Conservation (phyloP, 2,329 filamentous ascomycete species). For the Ceratocystis papillata region DNA sequence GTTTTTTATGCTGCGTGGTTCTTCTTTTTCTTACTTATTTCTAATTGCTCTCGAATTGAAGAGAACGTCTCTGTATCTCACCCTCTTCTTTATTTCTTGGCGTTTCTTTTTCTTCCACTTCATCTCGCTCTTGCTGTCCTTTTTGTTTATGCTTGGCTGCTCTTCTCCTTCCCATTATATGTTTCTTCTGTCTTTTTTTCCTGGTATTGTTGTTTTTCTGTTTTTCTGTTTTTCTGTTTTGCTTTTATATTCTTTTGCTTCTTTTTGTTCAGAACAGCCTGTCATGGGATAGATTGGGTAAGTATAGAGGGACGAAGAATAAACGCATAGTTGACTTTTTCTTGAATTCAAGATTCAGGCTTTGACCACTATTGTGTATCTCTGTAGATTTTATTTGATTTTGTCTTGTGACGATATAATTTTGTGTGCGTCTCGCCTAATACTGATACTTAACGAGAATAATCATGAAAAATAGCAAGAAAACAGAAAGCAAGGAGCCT, state of each 20-base stretch:
- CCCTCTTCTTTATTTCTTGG: conserved; percentile 1
- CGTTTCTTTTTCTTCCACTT: conserved; percentile 2
- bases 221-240: not conserved
- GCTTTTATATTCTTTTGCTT: conserved; percentile 1
- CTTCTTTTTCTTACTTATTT: conserved; percentile 17
- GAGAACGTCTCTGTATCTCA: not conserved
- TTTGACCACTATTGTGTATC: not conserved
- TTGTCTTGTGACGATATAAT: not conserved
- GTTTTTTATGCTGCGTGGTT: conserved; percentile 12
- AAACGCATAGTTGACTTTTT: conserved; percentile 13
- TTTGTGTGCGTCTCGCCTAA: not conserved
- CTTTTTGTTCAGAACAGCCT: conserved; percentile 8
- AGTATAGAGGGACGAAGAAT: conserved; percentile 13
- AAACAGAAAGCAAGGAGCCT: not conserved
- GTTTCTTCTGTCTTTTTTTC: not conserved
- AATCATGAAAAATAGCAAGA: not conserved
- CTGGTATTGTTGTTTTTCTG: not conserved
- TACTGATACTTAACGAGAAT: not conserved
- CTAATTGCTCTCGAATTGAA: not conserved
- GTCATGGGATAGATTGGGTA: conserved; percentile 9
- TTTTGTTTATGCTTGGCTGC: not conserved
- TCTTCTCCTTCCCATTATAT: not conserved
- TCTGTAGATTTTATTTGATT: not conserved
- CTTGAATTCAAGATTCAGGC: not conserved
- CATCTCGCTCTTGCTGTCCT: not conserved